Evolutionary conservation across 176 grass and related monocot genomes (phyloP).

Genomic region (Eremochloa ophiuroides): DNA sequence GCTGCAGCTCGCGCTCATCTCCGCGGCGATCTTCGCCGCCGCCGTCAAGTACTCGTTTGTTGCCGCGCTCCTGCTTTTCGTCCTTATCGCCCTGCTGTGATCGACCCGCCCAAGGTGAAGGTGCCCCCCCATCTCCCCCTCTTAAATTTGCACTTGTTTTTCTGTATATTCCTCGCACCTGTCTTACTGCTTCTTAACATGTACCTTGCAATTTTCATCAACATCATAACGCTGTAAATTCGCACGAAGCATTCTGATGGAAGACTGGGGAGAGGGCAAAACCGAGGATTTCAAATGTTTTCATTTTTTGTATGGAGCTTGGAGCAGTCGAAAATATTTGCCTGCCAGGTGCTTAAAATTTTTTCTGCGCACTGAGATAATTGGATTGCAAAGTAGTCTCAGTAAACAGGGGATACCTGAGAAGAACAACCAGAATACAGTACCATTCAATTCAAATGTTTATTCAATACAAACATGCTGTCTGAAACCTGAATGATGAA

Average conservation of each 20-base stretch:
- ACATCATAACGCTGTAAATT: neutral
- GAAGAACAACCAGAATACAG: neutral
- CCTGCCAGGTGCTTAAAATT: neutral
- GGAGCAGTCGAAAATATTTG: neutral
- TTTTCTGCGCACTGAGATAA: neutral
- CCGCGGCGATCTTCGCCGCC: conserved; percentile 34
- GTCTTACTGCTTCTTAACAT: neutral
- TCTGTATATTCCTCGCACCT: neutral
- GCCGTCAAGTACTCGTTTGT: conserved; percentile 49
- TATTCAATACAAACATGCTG: neutral
- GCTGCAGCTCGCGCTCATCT: conserved; percentile 40
- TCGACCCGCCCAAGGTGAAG: neutral
- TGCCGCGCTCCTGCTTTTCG: conserved; percentile 42
- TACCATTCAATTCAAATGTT: neutral
- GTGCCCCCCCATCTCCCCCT: neutral
- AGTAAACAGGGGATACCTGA: neutral
- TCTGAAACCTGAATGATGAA: neutral
- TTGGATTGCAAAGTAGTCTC: neutral
- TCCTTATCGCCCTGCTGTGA: conserved; percentile 52
- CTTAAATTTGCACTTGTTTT: neutral
- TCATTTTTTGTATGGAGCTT: neutral
- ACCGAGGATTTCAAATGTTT: neutral
- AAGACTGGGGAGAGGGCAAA: neutral
- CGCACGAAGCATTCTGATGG: neutral
- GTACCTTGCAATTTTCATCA: neutral